Conservation (phyloP, 2,329 filamentous ascomycete species). For the Catunica adiposa region DNA sequence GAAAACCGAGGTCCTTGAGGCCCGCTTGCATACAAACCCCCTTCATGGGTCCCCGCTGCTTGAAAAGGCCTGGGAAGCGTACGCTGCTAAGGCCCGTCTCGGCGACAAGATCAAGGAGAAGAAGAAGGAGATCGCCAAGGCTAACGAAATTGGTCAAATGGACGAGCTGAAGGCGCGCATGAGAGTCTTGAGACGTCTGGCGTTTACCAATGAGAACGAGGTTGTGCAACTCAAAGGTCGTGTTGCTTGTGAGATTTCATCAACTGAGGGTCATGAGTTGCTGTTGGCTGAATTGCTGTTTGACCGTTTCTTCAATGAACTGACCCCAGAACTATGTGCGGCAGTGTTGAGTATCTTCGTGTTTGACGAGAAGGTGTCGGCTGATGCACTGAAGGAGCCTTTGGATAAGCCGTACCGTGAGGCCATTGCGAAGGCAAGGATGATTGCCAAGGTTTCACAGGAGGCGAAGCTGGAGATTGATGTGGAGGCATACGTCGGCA, state of each 20-base stretch:
- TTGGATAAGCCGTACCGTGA: conserved; percentile 72
- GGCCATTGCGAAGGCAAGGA: conserved; percentile 71
- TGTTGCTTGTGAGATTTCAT: conserved; percentile 94
- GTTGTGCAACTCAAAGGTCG: conserved; percentile 94
- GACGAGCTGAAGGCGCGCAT: conserved; percentile 95
- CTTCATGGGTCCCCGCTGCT: conserved; percentile 80
- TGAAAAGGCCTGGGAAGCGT: conserved; percentile 72
- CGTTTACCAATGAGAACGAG: conserved; percentile 89
- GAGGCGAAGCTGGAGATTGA: conserved; percentile 91
- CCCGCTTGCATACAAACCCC: conserved; percentile 71
- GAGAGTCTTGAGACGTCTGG: conserved; percentile 79
- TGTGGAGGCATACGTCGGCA: conserved; percentile 80
- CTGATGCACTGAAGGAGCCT: conserved; percentile 62
- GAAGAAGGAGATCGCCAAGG: conserved; percentile 73
- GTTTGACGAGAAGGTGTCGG: conserved; percentile 87
- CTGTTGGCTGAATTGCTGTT: conserved; percentile 87
- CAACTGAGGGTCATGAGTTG: conserved; percentile 75
- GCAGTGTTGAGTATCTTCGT: conserved; percentile 85
- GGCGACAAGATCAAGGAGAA: conserved; percentile 67
- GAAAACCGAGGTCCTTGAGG: conserved; percentile 95
- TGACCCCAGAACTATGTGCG: conserved; percentile 74
- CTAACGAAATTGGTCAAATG: conserved; percentile 76
- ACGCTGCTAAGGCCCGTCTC: conserved; percentile 62
- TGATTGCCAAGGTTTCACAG: conserved; percentile 82
- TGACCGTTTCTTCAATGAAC: conserved; percentile 94